Evolutionary conservation across 2,329 filamentous ascomycete species (phyloP).

Genomic region (Penicillium digitatum): DNA sequence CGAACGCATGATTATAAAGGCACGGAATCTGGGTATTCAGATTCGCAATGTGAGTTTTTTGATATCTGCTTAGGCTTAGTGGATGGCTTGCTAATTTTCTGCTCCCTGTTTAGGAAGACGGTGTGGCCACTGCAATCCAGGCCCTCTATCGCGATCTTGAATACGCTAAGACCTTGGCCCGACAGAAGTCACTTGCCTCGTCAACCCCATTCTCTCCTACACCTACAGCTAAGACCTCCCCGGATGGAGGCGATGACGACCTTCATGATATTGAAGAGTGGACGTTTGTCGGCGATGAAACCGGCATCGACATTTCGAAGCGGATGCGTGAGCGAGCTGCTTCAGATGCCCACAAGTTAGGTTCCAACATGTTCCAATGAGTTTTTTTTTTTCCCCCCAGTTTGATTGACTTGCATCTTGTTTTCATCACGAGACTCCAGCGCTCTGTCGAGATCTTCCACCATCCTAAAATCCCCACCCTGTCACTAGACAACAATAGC

Average conservation of each 20-base stretch:
- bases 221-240: constrained; percentile 34
- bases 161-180: constrained; percentile 81
- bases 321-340: constrained; percentile 32
- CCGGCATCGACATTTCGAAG: constrained; percentile 44
- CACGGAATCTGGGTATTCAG: constrained; percentile 72
- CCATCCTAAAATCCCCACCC: not conserved
- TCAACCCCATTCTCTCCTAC: constrained; percentile 36
- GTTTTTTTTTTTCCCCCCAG: not conserved
- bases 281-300: constrained; percentile 75
- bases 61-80: not conserved
- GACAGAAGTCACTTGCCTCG: constrained; percentile 48
- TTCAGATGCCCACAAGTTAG: constrained; percentile 24
- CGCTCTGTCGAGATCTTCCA: not conserved
- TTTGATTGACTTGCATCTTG: not conserved
- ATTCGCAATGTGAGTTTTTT: constrained; percentile 69
- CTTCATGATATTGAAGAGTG: constrained; percentile 74
- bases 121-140: constrained; percentile 85
- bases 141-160: constrained; percentile 92
- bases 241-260: constrained; percentile 46
- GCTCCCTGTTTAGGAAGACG: constrained; percentile 63
- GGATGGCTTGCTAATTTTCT: constrained; percentile 26
- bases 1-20: constrained; percentile 86
- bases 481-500: not conserved
- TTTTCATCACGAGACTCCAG: not conserved
- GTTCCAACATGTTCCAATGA: constrained; percentile 15